Evolutionary conservation across 371 early-diverging fungal genomes (phyloP), one percentile per base, ranked within the genome.

Genomic region (Ecytonucleospora hepatopenaei): DNA sequence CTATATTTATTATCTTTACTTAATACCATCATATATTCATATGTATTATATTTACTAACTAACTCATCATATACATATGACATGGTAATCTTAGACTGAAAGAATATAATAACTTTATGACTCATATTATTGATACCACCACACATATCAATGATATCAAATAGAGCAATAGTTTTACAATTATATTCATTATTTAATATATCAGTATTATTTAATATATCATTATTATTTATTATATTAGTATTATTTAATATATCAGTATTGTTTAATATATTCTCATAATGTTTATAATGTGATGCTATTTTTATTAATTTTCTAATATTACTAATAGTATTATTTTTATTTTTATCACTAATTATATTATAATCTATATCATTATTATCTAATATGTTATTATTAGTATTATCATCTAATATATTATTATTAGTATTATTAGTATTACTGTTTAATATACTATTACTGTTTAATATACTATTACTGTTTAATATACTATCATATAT

Each of bases 41-140:
- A 8, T 40, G 8, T 40, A 12, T 40, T 8, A 40, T 12, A 40
- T 8, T 12, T n/a, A n/a, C n/a, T 40, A 8, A 40, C 8, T 40
- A 74, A 57, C 32, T 69, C 90, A 56, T 86, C 84, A 73, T 92
- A 90, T 55, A 98, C 90, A 54, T 92, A 85, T 75, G 93, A 94
- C 53, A 98, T 83, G 88, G 93, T 96, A 28, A 86, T 85, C 65
- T 89, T 90, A 35, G 88, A 85, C 75, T 98, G 97, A 74, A 90
- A 91, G 74, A 98, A 97, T 24, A 97, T 88, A 16, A 98, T 81
- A 3, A 90, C 91, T 16, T 97, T 88, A 76, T 92, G 94, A 12
- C 40, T 8, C 40, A 40, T 40, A n/a, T 40, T 40, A 12, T n/a
- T n/a, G 8, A n/a, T 8, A 58, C 33, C 56, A 3, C 66, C 71